Evolutionary conservation across 2,329 filamentous ascomycete species (phyloP).

Genomic region (Claviceps fusiformis): DNA sequence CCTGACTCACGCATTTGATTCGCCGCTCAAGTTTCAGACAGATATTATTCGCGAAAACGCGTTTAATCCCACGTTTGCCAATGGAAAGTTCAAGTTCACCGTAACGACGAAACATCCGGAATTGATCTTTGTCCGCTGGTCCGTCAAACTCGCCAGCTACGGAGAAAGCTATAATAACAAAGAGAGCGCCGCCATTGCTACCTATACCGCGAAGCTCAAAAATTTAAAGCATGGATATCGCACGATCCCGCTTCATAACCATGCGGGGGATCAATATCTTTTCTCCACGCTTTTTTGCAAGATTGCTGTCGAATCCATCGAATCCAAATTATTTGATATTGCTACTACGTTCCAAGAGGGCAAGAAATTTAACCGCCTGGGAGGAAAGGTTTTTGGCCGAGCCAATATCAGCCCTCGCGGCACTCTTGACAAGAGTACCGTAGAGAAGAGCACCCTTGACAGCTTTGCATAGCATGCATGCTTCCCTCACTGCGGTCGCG

Average conservation of each 20-base stretch:
- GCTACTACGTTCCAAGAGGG: constrained; percentile 26
- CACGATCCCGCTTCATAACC: constrained; percentile 78
- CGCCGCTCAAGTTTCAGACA: constrained; percentile 67
- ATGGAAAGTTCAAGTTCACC: constrained; percentile 64
- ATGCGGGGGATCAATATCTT: constrained; percentile 80
- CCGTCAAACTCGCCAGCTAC: constrained; percentile 74
- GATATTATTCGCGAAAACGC: constrained; percentile 75
- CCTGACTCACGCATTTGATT: constrained; percentile 27
- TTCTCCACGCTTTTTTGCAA: constrained; percentile 92
- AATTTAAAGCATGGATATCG: constrained; percentile 87
- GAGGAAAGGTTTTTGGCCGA: constrained; percentile 45
- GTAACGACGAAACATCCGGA: constrained; percentile 91
- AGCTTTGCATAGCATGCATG: constrained; percentile 13
- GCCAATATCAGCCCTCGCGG: constrained; percentile 36
- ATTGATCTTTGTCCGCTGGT: constrained; percentile 86
- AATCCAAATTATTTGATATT: constrained; percentile 42
- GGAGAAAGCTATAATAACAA: constrained; percentile 49
- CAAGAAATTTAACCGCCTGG: constrained; percentile 42
- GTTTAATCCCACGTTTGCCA: constrained; percentile 73
- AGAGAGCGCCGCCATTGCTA: constrained; percentile 57
- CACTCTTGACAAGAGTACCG: constrained; percentile 38
- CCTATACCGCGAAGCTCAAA: constrained; percentile 82
- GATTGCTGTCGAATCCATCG: constrained; percentile 52
- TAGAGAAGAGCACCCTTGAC: constrained; percentile 32
- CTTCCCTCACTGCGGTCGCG: neutral